These are phyloP conservation scores for Geotrichum klebahnii DNA, from an alignment of 1,139 yeast species.

Conservation along the genomic window DNA sequence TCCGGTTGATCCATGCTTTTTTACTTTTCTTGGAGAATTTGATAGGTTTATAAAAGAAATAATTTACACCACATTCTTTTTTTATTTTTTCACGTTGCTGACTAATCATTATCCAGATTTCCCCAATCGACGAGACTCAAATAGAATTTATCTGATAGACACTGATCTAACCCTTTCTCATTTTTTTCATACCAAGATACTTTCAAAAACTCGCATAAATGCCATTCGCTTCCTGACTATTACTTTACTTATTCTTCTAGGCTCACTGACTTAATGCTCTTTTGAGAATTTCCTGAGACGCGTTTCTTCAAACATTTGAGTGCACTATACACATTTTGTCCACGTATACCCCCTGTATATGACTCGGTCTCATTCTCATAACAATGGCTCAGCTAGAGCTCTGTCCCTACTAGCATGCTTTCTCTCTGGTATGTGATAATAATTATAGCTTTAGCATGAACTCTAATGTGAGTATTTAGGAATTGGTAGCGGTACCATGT, in stretches of 20 bases:
- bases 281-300: no score
- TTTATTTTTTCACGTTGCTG: not conserved
- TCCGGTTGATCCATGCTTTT: no score
- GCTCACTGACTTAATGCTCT: not conserved
- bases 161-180: no score
- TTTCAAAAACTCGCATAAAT: not conserved
- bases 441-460: not conserved
- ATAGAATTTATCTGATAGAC: no score
- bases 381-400: slow-evolving; percentile 17
- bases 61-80: not conserved
- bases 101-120: no score
- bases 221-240: not conserved
- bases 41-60: not conserved
- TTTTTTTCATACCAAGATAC: not conserved
- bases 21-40: not conserved
- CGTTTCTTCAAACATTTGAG: not conserved
- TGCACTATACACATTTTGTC: not conserved
- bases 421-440: slow-evolving; percentile 29
- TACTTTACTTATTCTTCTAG: not conserved
- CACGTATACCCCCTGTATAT: not conserved
- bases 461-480: slow-evolving; percentile 8
- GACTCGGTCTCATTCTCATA: not conserved
- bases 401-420: slow-evolving; percentile 34
- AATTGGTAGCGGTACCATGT: slow-evolving; percentile 51
- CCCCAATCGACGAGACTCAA: no score